These are phyloP conservation scores for Boletus reticulatus DNA, from an alignment of 768 basidiomycete genomes.

Conservation along the genomic window DNA sequence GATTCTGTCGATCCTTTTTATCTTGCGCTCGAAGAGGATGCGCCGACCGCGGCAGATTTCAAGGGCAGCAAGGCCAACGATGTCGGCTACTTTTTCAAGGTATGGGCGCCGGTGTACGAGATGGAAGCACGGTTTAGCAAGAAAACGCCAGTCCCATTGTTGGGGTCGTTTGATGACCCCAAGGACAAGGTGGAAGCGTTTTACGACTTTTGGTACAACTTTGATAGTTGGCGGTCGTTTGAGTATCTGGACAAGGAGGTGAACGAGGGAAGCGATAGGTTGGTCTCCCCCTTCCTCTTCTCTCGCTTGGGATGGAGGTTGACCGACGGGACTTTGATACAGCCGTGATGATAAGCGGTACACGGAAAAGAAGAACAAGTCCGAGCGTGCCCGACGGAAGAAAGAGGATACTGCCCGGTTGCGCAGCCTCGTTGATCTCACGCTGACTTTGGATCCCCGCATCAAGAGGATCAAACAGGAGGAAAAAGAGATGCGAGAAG, in stretches of 20 bases:
- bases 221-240: constrained; percentile 97
- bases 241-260: constrained; percentile 99
- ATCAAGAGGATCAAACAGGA: constrained; percentile 97
- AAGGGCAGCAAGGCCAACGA: constrained; percentile 46
- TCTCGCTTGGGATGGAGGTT: constrained; percentile 3
- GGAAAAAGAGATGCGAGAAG: constrained; percentile 92
- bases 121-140: constrained; percentile 93
- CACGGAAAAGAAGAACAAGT: constrained; percentile 99
- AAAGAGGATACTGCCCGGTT: constrained; percentile 95
- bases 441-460: constrained; percentile 83
- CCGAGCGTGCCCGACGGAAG: constrained; percentile 93
- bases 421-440: constrained; percentile 81
- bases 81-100: constrained; percentile 64
- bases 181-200: constrained; percentile 88
- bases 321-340: constrained; percentile 7
- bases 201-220: constrained; percentile 99
- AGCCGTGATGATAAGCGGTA: constrained; percentile 99
- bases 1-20: constrained; percentile 91
- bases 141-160: constrained; percentile 73
- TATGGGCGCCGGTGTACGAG: constrained; percentile 81
- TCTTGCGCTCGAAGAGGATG: constrained; percentile 70
- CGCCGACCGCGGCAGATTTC: constrained; percentile 63
- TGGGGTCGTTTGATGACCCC: constrained; percentile 67
- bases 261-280: constrained; percentile 96
- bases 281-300: constrained; percentile 23